Percentiles rank a stretch among this genome's conserved stretches.
Evolutionary conservation across 805 yeast species (phyloP).

Genomic region (Hermanozyma aechmeae): DNA sequence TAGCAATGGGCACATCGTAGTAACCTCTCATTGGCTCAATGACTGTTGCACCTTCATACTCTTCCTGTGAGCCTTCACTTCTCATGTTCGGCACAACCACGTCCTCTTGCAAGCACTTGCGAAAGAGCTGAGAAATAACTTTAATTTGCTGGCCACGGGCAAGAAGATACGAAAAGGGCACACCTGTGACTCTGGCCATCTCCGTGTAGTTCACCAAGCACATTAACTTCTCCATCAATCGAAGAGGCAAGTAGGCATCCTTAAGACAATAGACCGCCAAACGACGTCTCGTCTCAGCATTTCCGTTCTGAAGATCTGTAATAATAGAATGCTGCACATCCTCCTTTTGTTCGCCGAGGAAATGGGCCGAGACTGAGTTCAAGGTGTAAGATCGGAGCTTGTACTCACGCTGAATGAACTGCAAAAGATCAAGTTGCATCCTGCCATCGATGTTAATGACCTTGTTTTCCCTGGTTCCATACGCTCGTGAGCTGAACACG

Average conservation of each 20-base stretch:
- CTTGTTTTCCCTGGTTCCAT: conserved; percentile 91
- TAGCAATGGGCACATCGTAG: conserved; percentile 94
- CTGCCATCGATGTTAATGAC: conserved; percentile 91
- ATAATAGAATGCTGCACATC: conserved; percentile 97
- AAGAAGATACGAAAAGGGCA: conserved; percentile 83
- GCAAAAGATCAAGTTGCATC: conserved; percentile 87
- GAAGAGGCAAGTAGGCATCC: conserved; percentile 86
- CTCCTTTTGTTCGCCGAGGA: conserved; percentile 91
- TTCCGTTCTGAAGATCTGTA: conserved; percentile 89
- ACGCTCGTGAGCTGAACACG: conserved; percentile 87
- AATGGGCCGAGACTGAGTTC: conserved; percentile 91
- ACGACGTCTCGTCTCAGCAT: conserved; percentile 84
- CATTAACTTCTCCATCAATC: conserved; percentile 89
- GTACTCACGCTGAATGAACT: conserved; percentile 89
- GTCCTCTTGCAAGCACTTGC: conserved; percentile 83
- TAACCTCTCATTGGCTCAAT: conserved; percentile 95
- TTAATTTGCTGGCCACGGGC: conserved; percentile 96
- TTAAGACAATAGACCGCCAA: conserved; percentile 95
- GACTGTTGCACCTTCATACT: conserved; percentile 98
- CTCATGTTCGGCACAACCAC: conserved; percentile 87
- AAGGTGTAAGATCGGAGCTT: conserved; percentile 90
- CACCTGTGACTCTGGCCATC: conserved; percentile 99
- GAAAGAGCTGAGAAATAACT: conserved; percentile 88
- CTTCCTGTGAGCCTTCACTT: conserved; percentile 75
- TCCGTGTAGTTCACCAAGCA: conserved; percentile 94